These are phyloP conservation scores for Catunica adiposa DNA, from an alignment of 2,329 filamentous ascomycete genomes.

Conservation along the genomic window DNA sequence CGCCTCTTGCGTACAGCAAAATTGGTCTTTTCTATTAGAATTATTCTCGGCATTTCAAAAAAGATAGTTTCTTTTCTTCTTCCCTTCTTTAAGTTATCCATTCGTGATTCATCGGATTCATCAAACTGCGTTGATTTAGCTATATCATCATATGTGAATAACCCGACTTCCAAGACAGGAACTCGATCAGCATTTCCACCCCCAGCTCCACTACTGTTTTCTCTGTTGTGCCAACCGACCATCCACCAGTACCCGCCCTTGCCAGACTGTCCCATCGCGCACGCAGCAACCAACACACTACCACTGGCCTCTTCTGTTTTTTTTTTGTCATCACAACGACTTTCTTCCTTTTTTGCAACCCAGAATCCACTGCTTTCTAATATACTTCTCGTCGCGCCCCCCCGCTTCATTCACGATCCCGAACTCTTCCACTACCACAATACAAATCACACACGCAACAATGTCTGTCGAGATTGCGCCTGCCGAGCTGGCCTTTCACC, in stretches of 20 bases:
- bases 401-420: neutral
- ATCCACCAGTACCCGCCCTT: neutral
- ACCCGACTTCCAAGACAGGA: neutral
- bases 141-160: too few species aligned
- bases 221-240: neutral
- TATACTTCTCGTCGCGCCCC: neutral
- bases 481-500: conserved; percentile 78
- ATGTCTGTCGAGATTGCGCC: conserved; percentile 97
- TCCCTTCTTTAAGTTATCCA: too few species aligned
- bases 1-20: too few species aligned
- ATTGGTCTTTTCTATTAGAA: too few species aligned
- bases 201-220: neutral
- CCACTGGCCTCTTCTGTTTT: conserved; percentile 13
- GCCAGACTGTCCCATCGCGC: neutral
- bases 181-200: neutral
- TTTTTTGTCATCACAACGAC: conserved; percentile 5
- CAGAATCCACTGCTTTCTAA: neutral
- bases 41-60: too few species aligned
- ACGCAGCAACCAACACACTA: neutral
- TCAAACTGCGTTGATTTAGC: too few species aligned
- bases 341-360: neutral
- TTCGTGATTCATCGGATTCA: too few species aligned
- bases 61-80: too few species aligned
- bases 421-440: neutral
- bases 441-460: conserved; percentile 21